Conservation (phyloP, 1,284 basidiomycete genomes). For the Microbotryum violaceum region DNA sequence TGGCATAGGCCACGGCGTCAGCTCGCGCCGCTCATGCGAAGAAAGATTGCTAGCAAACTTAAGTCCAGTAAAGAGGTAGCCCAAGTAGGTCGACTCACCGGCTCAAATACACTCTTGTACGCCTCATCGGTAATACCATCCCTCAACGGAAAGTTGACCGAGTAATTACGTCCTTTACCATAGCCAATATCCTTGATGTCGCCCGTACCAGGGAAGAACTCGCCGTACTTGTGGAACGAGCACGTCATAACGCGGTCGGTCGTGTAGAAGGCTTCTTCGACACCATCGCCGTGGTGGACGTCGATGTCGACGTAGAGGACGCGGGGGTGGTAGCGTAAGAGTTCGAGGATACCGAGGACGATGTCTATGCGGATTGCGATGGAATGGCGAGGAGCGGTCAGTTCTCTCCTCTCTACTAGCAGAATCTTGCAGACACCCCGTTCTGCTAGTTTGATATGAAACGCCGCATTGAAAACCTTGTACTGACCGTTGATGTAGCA, state of each 20-base stretch:
- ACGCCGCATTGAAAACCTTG: neutral
- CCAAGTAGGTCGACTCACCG: constrained; percentile 54
- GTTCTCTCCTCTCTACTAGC: constrained; percentile 4
- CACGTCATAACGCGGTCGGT: constrained; percentile 98
- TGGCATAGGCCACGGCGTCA: neutral
- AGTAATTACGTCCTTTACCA: constrained; percentile 84
- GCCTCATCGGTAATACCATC: constrained; percentile 95
- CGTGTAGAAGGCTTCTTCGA: constrained; percentile 98
- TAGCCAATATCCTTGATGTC: constrained; percentile 90
- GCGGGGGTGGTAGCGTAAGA: constrained; percentile 86
- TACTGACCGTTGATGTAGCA: constrained; percentile 89
- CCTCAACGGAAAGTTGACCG: constrained; percentile 88
- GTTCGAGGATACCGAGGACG: constrained; percentile 90
- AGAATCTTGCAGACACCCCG: constrained; percentile 6
- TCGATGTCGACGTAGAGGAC: constrained; percentile 99
- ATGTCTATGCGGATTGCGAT: constrained; percentile 56
- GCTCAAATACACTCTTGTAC: constrained; percentile 92
- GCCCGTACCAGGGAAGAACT: constrained; percentile 98
- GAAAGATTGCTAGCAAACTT: too few relatives aligned
- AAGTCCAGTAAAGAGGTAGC: too few relatives aligned
- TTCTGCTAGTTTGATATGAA: constrained; percentile 16
- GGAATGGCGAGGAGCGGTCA: neutral
- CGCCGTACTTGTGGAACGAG: constrained; percentile 98
- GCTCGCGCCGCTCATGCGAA: constrained; percentile 1
- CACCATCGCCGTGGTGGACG: constrained; percentile 97